phyloP scores from a whole-genome alignment of 2,329 filamentous ascomycete genomes.

The Fusarium staphyleae region DNA sequence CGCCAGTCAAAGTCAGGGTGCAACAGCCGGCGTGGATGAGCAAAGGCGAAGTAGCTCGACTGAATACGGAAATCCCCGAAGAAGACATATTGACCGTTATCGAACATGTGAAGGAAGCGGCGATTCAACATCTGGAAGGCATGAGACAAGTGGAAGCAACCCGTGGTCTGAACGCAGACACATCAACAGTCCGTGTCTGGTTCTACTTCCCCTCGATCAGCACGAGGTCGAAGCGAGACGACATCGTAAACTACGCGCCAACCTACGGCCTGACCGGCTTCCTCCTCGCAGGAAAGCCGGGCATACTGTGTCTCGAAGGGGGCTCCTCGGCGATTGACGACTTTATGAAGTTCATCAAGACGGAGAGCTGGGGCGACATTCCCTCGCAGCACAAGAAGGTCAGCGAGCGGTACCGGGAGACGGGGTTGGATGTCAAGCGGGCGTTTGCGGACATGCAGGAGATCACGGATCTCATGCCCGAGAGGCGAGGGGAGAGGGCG shows the following conservation, averaged over 20 bases:
- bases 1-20: conserved; percentile 51
- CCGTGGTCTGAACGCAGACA: not conserved
- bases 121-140: conserved; percentile 41
- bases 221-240: conserved; percentile 64
- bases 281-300: conserved; percentile 66
- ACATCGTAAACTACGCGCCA: conserved; percentile 62
- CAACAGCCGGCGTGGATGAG: conserved; percentile 61
- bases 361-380: conserved; percentile 68
- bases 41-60: conserved; percentile 52
- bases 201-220: conserved; percentile 70
- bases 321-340: conserved; percentile 56
- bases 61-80: conserved; percentile 52
- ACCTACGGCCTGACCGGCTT: conserved; percentile 63
- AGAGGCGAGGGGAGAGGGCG: conserved; percentile 55
- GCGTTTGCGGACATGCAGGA: conserved; percentile 64
- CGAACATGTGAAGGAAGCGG: conserved; percentile 52
- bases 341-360: conserved; percentile 70
- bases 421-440: conserved; percentile 40
- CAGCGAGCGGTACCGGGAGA: conserved; percentile 60
- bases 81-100: conserved; percentile 55
- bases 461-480: conserved; percentile 59
- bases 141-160: conserved; percentile 16
- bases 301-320: conserved; percentile 60
- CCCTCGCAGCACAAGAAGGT: conserved; percentile 69
- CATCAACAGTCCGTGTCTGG: conserved; percentile 60